Evolutionary conservation across 441 rosid genomes (phyloP), one percentile per base, ranked within the genome.

Genomic region (Eutrema salsugineum): DNA sequence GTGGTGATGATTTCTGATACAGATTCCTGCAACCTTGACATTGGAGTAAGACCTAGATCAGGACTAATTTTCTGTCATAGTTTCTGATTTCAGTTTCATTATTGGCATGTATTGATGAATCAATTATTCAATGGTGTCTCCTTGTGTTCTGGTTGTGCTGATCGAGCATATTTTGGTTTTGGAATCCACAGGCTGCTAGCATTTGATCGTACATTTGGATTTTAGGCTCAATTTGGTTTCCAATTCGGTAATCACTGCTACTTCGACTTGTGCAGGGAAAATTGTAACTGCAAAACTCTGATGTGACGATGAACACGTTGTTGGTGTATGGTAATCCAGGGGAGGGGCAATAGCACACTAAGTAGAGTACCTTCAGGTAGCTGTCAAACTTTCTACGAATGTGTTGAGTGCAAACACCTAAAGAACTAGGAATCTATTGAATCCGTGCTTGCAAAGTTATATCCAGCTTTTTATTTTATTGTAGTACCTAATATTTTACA

Each of bases 351-450:
- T 15, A 56, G 15, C 39, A 39, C 39, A 33, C 48, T 47, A 39
- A 43, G 55, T 6, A 63, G 19, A 17, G 66, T 19, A 58, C 55
- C 22, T 44, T 75, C 70, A 68, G 79, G 79, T 75, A 43, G 32
- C 43, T 42, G 27, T 46, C 43, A 36, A 53, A 51, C 43, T 68
- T 56, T 75, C 53, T 46, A 42, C n/a, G 39, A 39, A 50, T 39
- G n/a, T 42, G 54, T 55, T 15, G 42, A 36, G 15, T 61, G 43
- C 53, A 36, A 44, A 14, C 17, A 9, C 36, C 57, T 60, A 12
- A 33, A 49, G 65, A 47, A 65, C 39, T 67, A 67, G 50, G 50
- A 24, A 11, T 43, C n/a, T 48, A 51, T 67, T 43, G 40, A 60
- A 53, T 61, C 8, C 17, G 17, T 51, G 28, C 51, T 54, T 27